These are phyloP conservation scores for Corylus avellana DNA, from an alignment of 306 rosid genomes.

Conservation along the genomic window DNA sequence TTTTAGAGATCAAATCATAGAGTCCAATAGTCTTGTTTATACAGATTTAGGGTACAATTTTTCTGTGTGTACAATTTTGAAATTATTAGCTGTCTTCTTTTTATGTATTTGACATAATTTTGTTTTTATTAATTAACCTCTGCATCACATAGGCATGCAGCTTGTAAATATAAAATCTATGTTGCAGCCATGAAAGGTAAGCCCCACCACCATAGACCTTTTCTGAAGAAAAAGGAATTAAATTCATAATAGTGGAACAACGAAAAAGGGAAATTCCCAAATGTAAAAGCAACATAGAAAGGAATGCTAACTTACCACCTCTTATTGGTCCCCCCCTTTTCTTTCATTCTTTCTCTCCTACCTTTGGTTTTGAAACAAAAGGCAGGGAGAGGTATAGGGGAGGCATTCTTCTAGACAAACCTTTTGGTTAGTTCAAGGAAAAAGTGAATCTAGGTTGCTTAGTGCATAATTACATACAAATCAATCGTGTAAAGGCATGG, in stretches of 20 bases:
- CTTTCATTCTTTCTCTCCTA: not conserved
- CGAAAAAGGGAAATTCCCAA: not conserved
- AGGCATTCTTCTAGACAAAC: constrained; percentile 20
- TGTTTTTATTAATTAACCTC: too few relatives aligned
- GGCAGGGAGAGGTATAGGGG: not conserved
- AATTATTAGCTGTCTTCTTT: too few relatives aligned
- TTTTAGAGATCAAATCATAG: too few relatives aligned
- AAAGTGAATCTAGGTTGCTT: not conserved
- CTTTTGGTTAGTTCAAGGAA: constrained; percentile 7
- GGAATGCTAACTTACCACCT: not conserved
- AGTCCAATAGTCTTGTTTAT: too few relatives aligned
- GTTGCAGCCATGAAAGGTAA: too few relatives aligned
- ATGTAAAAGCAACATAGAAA: not conserved
- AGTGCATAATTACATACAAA: not conserved
- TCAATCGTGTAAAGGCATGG: constrained; percentile 1
- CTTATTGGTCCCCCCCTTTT: not conserved
- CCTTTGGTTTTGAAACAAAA: not conserved
- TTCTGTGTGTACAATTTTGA: too few relatives aligned
- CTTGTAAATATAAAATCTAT: too few relatives aligned
- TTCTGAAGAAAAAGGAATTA: too few relatives aligned
- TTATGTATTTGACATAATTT: too few relatives aligned
- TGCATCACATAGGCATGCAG: too few relatives aligned
- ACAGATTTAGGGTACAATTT: too few relatives aligned
- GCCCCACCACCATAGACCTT: too few relatives aligned
- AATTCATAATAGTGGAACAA: not conserved